Evolutionary conservation across 495 filamentous ascomycete species (phyloP), one percentile per base, ranked within the genome.

Genomic region (Neurospora sp.): DNA sequence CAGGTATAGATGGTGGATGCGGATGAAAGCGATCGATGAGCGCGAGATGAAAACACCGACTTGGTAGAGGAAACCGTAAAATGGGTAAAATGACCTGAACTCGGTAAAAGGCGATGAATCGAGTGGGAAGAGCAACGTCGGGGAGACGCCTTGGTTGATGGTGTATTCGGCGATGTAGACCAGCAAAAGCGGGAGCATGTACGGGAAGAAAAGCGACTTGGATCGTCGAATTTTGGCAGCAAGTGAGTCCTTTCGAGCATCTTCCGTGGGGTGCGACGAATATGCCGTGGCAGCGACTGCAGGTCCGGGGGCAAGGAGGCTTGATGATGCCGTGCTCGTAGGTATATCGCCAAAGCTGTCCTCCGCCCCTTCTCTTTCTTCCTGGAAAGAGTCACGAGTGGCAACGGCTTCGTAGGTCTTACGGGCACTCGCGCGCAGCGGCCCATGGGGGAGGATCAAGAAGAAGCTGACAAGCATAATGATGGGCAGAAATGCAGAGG

Each of bases 161-260:
- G 93, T 94, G 80, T 98, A 98, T 85, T 99, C 96, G 71, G 94
- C 93, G 46, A 97, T 87, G 79, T 97, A 99, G 72, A 99, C 96
- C 35, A 99, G 83, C 48, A 98, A 84, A 11, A 99, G 86, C 0
- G 96, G 96, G 3, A 97, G 84, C 93, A 98, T 98, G 79, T 88
- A 89, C 0, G 87, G 87, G 59, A 86, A 76, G 72, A 89, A 85
- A 0, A 89, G 76, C 0, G 79, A 75, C 48, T 76, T 81, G 1
- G 85, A 81, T 2, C 85, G 82, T 39, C 79, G 76, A 8, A 88
- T 71, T 46, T 88, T 85, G n/a, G 76, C 71, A 41, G 72, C 27
- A 31, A 93, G 91, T 46, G 73, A 78, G 3, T 39, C 54, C 42
- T 77, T 77, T 11, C 80, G 75, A 39, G 75, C 73, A 5, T 80